Evolutionary conservation across 2,329 filamentous ascomycete genomes (phyloP).

Genomic region (Arthrobotrys entomopaga): DNA sequence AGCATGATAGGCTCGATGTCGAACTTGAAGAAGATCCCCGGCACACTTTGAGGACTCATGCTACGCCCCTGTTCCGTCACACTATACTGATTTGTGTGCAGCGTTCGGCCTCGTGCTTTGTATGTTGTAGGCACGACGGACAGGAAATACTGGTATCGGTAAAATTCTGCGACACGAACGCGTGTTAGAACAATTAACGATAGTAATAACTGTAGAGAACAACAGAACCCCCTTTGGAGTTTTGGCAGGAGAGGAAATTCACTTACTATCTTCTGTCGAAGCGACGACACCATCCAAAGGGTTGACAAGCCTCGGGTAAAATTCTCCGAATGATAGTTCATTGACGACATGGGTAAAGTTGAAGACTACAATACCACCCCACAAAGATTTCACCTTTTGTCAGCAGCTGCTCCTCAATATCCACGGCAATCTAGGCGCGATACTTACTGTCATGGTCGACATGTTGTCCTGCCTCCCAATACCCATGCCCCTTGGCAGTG

Average conservation of each 20-base stretch:
- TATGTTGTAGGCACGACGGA: slow-evolving; percentile 95
- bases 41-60: slow-evolving; percentile 76
- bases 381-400: too few species aligned
- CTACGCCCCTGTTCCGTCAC: slow-evolving; percentile 85
- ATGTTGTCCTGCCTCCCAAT: slow-evolving; percentile 81
- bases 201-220: neutral
- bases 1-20: slow-evolving; percentile 96
- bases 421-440: neutral
- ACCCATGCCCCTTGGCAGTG: slow-evolving; percentile 94
- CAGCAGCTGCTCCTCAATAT: too few species aligned
- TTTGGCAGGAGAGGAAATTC: neutral
- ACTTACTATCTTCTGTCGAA: slow-evolving; percentile 65
- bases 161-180: slow-evolving; percentile 73
- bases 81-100: slow-evolving; percentile 97
- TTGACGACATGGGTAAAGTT: slow-evolving; percentile 98
- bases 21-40: slow-evolving; percentile 97
- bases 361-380: slow-evolving; percentile 71
- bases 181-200: neutral
- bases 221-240: neutral
- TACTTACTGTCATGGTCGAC: slow-evolving; percentile 79
- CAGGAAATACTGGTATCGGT: slow-evolving; percentile 98
- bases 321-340: slow-evolving; percentile 96
- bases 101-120: slow-evolving; percentile 73
- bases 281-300: slow-evolving; percentile 92
- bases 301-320: slow-evolving; percentile 92